These are phyloP conservation scores for Cordyceps tenuipes DNA, from an alignment of 2,329 filamentous ascomycete genomes.

Conservation along the genomic window DNA sequence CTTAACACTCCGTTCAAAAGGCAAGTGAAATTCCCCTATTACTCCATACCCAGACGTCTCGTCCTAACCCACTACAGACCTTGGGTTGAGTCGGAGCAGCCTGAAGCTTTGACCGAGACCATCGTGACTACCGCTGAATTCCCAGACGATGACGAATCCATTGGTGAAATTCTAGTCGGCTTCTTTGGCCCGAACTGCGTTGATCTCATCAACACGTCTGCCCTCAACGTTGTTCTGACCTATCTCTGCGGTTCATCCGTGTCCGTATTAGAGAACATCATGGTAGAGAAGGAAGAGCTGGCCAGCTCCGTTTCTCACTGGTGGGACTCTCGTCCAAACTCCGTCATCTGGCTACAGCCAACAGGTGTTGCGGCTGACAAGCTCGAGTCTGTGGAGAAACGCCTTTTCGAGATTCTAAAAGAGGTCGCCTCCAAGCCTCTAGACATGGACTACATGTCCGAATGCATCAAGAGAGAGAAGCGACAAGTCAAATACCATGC, in stretches of 20 bases:
- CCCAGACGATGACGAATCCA: constrained; percentile 92
- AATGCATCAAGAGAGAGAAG: constrained; percentile 75
- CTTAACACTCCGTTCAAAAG: constrained; percentile 68
- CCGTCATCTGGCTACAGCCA: constrained; percentile 77
- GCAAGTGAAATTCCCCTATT: constrained; percentile 18
- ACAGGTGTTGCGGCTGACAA: constrained; percentile 83
- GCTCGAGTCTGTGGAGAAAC: constrained; percentile 72
- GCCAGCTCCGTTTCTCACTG: constrained; percentile 77
- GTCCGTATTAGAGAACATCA: constrained; percentile 78
- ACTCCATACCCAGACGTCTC: neutral
- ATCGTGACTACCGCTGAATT: constrained; percentile 76
- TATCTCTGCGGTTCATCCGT: constrained; percentile 93
- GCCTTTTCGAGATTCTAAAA: constrained; percentile 74
- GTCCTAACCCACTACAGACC: constrained; percentile 37
- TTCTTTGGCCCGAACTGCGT: constrained; percentile 82
- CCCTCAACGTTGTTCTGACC: constrained; percentile 69
- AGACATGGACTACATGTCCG: constrained; percentile 82
- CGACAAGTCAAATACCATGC: constrained; percentile 76
- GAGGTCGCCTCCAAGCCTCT: constrained; percentile 73
- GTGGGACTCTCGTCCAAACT: constrained; percentile 71
- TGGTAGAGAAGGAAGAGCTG: constrained; percentile 89
- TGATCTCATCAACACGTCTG: constrained; percentile 58
- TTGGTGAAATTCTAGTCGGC: constrained; percentile 75
- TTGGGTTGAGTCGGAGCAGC: constrained; percentile 82
- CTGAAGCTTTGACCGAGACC: constrained; percentile 63